Evolutionary conservation across 1,284 basidiomycete genomes (phyloP), one percentile per base, ranked within the genome.

Genomic region (Leccinum pallidistipes): DNA sequence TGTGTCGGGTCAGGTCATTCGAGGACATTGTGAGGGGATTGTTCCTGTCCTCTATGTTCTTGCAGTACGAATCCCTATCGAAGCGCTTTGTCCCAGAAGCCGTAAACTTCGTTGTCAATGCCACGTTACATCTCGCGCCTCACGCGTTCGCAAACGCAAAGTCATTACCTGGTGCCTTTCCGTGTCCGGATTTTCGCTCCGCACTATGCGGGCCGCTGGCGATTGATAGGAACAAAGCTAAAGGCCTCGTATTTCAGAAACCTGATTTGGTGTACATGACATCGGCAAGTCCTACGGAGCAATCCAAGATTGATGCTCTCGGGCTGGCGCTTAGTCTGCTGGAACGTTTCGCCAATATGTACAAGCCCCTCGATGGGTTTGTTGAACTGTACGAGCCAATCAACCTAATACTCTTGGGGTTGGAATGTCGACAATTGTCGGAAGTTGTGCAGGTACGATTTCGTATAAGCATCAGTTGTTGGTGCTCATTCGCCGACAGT

Each of bases 31-130:
- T 90, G 0, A 91, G 90, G 56, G 96, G 97, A 0, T 78, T 98
- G 43, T 98, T 97, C 81, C 78, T 99, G 14, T 92, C 90, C 74
- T 92, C 92, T 2, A 77, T 98, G 6, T 87, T 94, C 68, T 72
- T 85, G 34, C 85, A 96, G 77, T 97, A 90, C 69, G 97, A 99
- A 79, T 74, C 78, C 29, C 77, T 92, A 51, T 96, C 94, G 14
- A 94, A 92, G 72, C 87, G 97, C 5, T 78, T 97, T 45, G 85
- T 97, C 3, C 97, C 97, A 0, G 97, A 99, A 75, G 92, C 85
- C 2, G 73, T 95, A 65, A 97, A 92, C 75, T 97, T 97, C 71
- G 71, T 94, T 36, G 78, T 88, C 16, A 90, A 90, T 62, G 74
- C 86, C 3, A 74, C 93, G 36, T 77, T 94, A 27, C 86, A 92